Evolutionary conservation across 345 rosid species (phyloP).

Genomic region (Melastoma malabathricum): DNA sequence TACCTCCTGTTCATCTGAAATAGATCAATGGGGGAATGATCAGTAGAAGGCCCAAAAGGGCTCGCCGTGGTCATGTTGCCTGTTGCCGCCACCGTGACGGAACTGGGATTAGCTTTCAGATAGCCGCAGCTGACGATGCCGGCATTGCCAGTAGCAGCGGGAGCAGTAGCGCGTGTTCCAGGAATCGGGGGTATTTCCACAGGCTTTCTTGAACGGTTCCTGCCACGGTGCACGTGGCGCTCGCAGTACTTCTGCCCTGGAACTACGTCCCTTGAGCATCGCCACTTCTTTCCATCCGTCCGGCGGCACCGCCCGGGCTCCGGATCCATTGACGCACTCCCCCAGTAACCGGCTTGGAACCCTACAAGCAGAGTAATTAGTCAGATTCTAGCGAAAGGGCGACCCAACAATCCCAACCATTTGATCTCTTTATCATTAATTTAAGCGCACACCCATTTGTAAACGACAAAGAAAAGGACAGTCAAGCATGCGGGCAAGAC

Average conservation of each 20-base stretch:
- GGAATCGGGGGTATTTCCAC: constrained; percentile 58
- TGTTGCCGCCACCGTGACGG: constrained; percentile 7
- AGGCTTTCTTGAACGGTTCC: constrained; percentile 99
- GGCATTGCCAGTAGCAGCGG: constrained; percentile 3
- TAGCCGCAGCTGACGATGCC: constrained; percentile 11
- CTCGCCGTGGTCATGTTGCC: constrained; percentile 21
- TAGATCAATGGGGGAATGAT: constrained; percentile 35
- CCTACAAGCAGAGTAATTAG: constrained; percentile 11
- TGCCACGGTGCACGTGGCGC: constrained; percentile 99
- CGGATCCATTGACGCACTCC: constrained; percentile 81
- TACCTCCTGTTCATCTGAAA: constrained; percentile 18
- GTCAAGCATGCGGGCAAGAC: no score
- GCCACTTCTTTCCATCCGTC: constrained; percentile 98
- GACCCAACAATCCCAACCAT: no score
- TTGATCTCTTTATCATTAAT: no score
- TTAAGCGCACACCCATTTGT: no score
- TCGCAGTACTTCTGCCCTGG: constrained; percentile 89
- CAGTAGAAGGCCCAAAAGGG: constrained; percentile 30
- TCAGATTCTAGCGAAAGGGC: no score
- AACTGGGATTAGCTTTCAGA: constrained; percentile 7
- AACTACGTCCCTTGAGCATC: constrained; percentile 93
- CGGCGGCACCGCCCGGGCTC: constrained; percentile 98
- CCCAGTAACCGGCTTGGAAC: constrained; percentile 67
- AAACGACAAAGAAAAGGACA: no score
- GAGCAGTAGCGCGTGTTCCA: constrained; percentile 20